Evolutionary conservation across 176 grass and related monocot genomes (phyloP), one percentile per base, ranked within the genome.

Genomic region (Paspalum notatum): DNA sequence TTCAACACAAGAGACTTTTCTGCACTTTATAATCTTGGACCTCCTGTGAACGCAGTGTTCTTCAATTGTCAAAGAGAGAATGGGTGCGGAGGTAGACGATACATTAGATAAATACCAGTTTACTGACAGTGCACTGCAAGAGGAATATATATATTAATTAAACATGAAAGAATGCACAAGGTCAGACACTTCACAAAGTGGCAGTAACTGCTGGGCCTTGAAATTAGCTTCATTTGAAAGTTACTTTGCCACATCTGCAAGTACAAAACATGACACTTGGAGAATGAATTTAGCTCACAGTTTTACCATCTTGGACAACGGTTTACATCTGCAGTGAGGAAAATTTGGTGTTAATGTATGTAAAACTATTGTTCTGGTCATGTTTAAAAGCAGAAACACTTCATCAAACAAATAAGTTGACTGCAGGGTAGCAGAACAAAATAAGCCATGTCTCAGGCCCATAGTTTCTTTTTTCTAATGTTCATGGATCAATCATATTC

Each of bases 21-120:
- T 8, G 93, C 91, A 22, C 73, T 99, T 43, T 96, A 99, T 75
- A 90, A 88, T 84, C 86, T 95, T 61, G 96, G 93, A 38, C 60
- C 75, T 51, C 93, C 93, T 46, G 93, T 90, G 17, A 89, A 85
- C 21, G 82, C 97, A 2, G 76, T 91, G 42, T 99, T 86, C 86
- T 96, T 99, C 85, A 99, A 99, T 82, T 99, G 93, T 71, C 97
- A 96, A 79, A 88, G 97, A 69, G 97, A 96, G 87, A 99, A 91
- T 12, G 97, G 93, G 55, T 99, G 97, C 17, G 93, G 90, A 72
- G 97, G 93, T n/a, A 93, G 93, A 89, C 81, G 91, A 44, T 99
- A 91, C 22, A 68, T 93, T 61, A 89, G 82, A 91, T 90, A 87
- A 94, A 64, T 41, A 68, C 41, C 11, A 26, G 51, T 70, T 47